These are phyloP conservation scores for Pyrenochaeta sp. DNA, from an alignment of 2,329 filamentous ascomycete genomes.

Conservation along the genomic window DNA sequence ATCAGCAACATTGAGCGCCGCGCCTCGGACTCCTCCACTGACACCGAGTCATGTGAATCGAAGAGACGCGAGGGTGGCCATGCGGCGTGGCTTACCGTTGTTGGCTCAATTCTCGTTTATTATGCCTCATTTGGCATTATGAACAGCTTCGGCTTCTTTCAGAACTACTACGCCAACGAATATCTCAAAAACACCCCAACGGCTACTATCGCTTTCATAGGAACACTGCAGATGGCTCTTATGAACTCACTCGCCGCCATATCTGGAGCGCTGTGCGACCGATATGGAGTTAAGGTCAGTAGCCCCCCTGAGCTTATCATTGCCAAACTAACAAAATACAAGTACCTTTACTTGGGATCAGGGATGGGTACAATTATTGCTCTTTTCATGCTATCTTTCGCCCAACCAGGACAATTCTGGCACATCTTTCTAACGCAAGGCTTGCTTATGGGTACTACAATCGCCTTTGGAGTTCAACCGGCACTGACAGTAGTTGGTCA, in stretches of 20 bases:
- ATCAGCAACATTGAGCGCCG: conserved; percentile 11
- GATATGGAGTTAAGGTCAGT: conserved; percentile 63
- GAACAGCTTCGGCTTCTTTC: conserved; percentile 56
- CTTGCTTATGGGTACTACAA: conserved; percentile 54
- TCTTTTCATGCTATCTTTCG: conserved; percentile 37
- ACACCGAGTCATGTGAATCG: conserved; percentile 35
- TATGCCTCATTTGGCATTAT: conserved; percentile 53
- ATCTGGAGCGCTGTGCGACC: conserved; percentile 70
- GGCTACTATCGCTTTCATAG: conserved; percentile 54
- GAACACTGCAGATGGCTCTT: conserved; percentile 53
- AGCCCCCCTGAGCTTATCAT: conserved; percentile 6
- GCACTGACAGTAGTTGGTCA: conserved; percentile 52
- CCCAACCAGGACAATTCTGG: conserved; percentile 41
- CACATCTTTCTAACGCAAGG: conserved; percentile 58
- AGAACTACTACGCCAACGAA: conserved; percentile 53
- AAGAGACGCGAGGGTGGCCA: conserved; percentile 23
- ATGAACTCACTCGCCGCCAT: conserved; percentile 65
- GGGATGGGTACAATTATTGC: conserved; percentile 29
- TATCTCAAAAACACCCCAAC: conserved; percentile 43
- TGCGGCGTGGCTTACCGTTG: conserved; percentile 45
- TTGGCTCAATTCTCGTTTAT: conserved; percentile 48
- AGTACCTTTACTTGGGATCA: conserved; percentile 41
- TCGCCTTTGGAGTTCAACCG: conserved; percentile 53
- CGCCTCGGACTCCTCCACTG: conserved; percentile 18
- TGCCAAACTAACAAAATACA: conserved; percentile 11